Base-by-base conservation (phyloP, 768 basidiomycete species). In the Trametes villosa region DNA sequence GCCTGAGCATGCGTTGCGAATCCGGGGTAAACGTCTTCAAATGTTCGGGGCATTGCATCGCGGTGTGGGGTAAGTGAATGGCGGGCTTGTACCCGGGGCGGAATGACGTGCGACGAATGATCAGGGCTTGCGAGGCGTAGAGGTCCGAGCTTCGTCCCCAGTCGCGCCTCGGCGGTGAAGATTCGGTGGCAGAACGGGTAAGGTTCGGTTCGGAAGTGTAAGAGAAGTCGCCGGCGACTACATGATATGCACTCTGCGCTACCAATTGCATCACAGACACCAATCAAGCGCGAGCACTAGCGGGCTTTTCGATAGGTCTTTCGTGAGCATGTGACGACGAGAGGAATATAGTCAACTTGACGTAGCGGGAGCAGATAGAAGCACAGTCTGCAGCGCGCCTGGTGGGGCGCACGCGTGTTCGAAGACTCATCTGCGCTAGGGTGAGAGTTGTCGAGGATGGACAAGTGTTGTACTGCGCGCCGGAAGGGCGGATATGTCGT, bases 1-100 rank as follows among this genome's bases (percentile, higher is more conserved):
- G 31, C 45, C 50, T 47, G 24, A 18, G 55, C n/a, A 34, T 18
- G 31, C 55, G 33, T 57, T 44, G 63, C 60, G 64, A 50, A 61
- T 61, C 48, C 62, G 59, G 69, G 69, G 67, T 59, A 67, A 70
- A 61, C 54, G 57, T 67, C 65, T 68, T 59, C 64, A 61, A 67
- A 70, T 70, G 67, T 55, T 70, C 69, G 69, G 69, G 57, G 59
- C 69, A 67, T 68, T 68, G 52, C 62, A 67, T 51, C 60, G 34
- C 36, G 24, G 53, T 61, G 69, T 45, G 69, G 69, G 65, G 65
- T 41, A 60, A 54, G 55, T 63, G 51, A 48, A 62, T 65, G 51
- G 62, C 49, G 31, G 31, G 27, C 27, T 29, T 31, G 34, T 42
- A 41, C 50, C 44, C 31, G 30, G 26, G 20, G 50, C 30, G 45